Evolutionary conservation across 352 stramenopile genomes (phyloP).

Genomic region (Globisporangium canariense): DNA sequence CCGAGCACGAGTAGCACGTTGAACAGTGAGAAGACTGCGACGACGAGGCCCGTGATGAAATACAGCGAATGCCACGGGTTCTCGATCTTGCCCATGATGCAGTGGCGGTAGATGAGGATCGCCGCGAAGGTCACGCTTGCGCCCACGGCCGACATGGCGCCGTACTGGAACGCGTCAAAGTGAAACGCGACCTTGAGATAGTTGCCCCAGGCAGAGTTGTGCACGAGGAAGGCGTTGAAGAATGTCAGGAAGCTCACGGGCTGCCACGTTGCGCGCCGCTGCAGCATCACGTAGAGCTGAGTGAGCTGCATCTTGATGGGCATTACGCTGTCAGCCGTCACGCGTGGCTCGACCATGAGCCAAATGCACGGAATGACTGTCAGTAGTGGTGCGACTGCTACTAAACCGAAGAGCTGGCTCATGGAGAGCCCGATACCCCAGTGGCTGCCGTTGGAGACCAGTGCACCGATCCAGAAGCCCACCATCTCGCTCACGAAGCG

Average conservation of each 20-base stretch:
- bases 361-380: slow-evolving; percentile 55
- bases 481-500: slow-evolving; percentile 77
- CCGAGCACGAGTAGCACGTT: slow-evolving; percentile 68
- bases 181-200: slow-evolving; percentile 66
- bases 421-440: slow-evolving; percentile 65
- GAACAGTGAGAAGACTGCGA: slow-evolving; percentile 61
- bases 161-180: slow-evolving; percentile 80
- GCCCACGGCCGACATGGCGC: slow-evolving; percentile 59
- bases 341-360: slow-evolving; percentile 47
- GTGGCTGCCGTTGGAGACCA: slow-evolving; percentile 49
- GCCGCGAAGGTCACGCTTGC: slow-evolving; percentile 63
- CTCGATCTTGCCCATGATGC: slow-evolving; percentile 37
- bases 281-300: slow-evolving; percentile 59
- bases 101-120: slow-evolving; percentile 51
- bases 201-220: slow-evolving; percentile 81
- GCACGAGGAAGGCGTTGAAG: slow-evolving; percentile 56
- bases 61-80: slow-evolving; percentile 66
- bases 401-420: slow-evolving; percentile 56
- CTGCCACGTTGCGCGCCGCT: slow-evolving; percentile 71
- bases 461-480: slow-evolving; percentile 62
- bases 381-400: slow-evolving; percentile 56
- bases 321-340: slow-evolving; percentile 12
- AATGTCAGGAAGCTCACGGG: slow-evolving; percentile 66
- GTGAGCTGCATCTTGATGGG: slow-evolving; percentile 34
- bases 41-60: slow-evolving; percentile 50